Base-by-base conservation (phyloP, 139 green algal species). In the Raphidocelis subcapitata region DNA sequence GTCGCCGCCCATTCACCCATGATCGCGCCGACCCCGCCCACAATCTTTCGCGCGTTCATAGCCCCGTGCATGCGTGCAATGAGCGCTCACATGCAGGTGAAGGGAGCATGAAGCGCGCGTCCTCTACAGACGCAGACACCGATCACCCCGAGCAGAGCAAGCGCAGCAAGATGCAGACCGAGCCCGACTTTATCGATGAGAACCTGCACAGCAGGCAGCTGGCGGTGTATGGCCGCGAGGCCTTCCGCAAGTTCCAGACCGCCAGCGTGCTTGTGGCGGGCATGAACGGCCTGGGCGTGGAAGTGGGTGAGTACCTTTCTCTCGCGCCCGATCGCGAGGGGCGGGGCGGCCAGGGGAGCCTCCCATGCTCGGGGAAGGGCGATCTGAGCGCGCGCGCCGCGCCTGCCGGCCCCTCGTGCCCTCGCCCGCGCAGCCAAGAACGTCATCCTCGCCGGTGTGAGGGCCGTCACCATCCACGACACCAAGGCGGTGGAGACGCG, bases 181-280 rank as follows among this genome's bases (percentile, higher is more conserved):
- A 62, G 8, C 33, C 62, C 33, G 66, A 73, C 49, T 72, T 87
- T 21, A 94, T 99, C 23, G 96, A 99, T 77, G 96, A 99, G 79
- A 94, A 98, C 76, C 85, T 99, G 49, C 96, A 99, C 86, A 93
- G 81, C 51, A 74, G 96, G 36, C 94, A 99, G 88, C 86, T 99
- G 14, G 96, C 96, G 3, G 96, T 99, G 37, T 99, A 99, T 79
- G 96, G 96, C 47, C 83, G 94, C 10, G 96, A 98, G 77, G 90
- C 81, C 12, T 98, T 99, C 93, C 79, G 82, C 37, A 85, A 90
- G 24, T 91, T 99, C 82, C 92, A 92, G 10, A 77, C 74, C 2
- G 83, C 91, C 1, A 89, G 81, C 23, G 83, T 99, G 0, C 82
- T 99, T 3, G 90, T 99, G 51, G 85, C 75, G 15, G 96, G 96